Percentiles rank a stretch among this genome's conserved stretches.
These are phyloP conservation scores for Ajuga chamaepitys DNA, from an alignment of 257 asterid species.

Conservation along the genomic window DNA sequence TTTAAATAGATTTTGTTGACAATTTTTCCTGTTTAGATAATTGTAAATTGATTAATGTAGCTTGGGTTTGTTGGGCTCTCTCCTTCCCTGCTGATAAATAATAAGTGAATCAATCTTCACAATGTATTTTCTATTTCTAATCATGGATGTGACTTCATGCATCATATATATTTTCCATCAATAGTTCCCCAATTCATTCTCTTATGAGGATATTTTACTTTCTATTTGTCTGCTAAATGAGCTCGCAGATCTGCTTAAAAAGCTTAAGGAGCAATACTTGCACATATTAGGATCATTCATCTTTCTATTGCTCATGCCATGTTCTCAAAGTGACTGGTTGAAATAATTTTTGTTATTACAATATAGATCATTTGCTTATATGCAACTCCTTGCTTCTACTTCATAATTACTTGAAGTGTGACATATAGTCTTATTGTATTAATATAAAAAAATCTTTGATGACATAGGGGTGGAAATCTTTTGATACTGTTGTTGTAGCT, in stretches of 20 bases:
- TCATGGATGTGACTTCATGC: too few relatives aligned
- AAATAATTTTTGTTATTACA: neutral
- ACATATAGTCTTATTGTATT: neutral
- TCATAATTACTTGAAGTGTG: neutral
- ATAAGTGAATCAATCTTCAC: neutral
- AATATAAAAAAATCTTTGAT: slow-evolving; percentile 1
- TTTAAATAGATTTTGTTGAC: neutral
- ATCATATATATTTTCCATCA: too few relatives aligned
- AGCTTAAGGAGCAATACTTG: neutral
- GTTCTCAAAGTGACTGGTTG: neutral
- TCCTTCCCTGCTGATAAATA: neutral
- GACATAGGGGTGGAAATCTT: slow-evolving; percentile 73
- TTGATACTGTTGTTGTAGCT: slow-evolving; percentile 74
- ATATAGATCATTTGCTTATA: neutral
- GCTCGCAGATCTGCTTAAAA: neutral
- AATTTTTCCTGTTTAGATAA: neutral
- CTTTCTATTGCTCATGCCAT: neutral
- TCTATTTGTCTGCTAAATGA: too few relatives aligned
- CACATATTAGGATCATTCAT: neutral
- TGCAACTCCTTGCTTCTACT: neutral
- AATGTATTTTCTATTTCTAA: neutral
- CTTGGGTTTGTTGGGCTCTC: too few relatives aligned
- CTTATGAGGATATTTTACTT: too few relatives aligned
- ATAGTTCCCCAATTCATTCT: too few relatives aligned
- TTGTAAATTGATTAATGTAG: neutral